Base-by-base conservation (phyloP, 352 stramenopile genomes). In the Saprolegnia diclina region DNA sequence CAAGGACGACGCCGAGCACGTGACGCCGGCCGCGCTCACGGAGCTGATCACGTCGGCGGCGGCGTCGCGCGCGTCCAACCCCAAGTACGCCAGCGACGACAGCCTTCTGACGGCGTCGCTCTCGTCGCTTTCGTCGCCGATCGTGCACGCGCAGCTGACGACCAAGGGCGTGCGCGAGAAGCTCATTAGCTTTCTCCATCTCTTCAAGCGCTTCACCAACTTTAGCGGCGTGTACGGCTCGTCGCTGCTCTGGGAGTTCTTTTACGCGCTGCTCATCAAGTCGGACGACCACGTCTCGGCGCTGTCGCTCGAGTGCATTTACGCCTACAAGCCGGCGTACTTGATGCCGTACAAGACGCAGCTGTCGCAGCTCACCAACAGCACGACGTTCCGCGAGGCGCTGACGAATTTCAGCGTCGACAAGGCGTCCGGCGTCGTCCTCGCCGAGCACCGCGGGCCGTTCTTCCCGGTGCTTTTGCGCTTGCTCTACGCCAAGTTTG, bases 251-350 rank as follows among this genome's bases (percentile, higher is more conserved):
- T 88, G 94, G 71, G 74, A 77, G 26, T 74, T 95, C 21, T 95
- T 95, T 74, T 90, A 92, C 21, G 85, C 93, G n/a, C 73, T 96
- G 65, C 73, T 97, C 53, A 89, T 95, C 76, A 96, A 96, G 71
- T 84, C 90, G 6, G 90, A 97, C 62, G 87, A 93, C 50, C 72
- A 86, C 22, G 71, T 97, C 22, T 94, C 88, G 1, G 91, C 93
- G 67, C 71, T 96, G 9, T 88, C 88, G 22, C 77, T 97, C 21
- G 79, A 92, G 64, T 96, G 89, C 67, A 71, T 97, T 22, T 94
- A 89, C 44, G 79, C 82, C 19, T 97, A 92, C 67, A 88, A 87
- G 35, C 89, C 79, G 64, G 89, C 91, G 63, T 85, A 90, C 64
- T 56, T 97, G 14, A 65, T 85, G 16, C 79, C 89, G 0, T 97